A percentile compares a stretch with the other conserved stretches of the same genome.
Conservation (phyloP, 768 basidiomycete genomes). For the Cystofilobasidium bisporidii region DNA sequence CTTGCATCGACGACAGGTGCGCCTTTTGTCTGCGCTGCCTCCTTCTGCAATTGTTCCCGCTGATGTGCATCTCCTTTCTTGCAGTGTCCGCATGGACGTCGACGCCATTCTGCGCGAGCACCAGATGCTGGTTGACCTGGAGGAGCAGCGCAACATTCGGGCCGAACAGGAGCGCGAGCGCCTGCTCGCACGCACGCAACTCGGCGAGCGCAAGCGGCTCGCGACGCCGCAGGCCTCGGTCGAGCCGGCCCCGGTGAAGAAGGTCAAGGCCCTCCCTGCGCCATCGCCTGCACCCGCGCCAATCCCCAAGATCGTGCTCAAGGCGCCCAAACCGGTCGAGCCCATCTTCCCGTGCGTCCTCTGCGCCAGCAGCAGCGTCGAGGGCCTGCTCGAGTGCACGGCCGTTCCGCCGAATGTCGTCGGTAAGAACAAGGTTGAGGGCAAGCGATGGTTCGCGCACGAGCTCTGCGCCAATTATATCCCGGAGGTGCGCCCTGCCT, state of each 20-base stretch:
- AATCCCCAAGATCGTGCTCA: background rate
- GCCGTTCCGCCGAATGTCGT: conserved; percentile 44
- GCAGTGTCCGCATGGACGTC: conserved; percentile 85
- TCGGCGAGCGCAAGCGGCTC: conserved; percentile 9
- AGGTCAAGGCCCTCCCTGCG: background rate
- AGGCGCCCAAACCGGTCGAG: background rate
- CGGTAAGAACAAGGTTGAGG: conserved; percentile 52
- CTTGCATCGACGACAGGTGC: conserved; percentile 42
- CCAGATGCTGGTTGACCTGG: conserved; percentile 33
- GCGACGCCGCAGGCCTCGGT: background rate
- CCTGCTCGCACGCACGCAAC: background rate
- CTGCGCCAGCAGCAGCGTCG: conserved; percentile 31
- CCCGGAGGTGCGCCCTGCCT: conserved; percentile 63
- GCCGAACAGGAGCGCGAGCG: conserved; percentile 3
- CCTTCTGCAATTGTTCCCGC: too few relatives aligned
- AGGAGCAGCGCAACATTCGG: conserved; percentile 22
- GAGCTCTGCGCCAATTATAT: conserved; percentile 67
- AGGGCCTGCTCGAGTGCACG: conserved; percentile 32
- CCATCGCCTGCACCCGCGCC: background rate
- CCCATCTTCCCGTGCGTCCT: conserved; percentile 29
- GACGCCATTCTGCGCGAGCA: conserved; percentile 64
- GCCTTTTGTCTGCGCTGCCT: too few relatives aligned
- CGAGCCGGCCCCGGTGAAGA: background rate
- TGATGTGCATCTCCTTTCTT: conserved; percentile 37
- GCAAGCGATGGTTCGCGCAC: conserved; percentile 57